Evolutionary conservation across 306 rosid species (phyloP).

Genomic region (Prunus kanzakura): DNA sequence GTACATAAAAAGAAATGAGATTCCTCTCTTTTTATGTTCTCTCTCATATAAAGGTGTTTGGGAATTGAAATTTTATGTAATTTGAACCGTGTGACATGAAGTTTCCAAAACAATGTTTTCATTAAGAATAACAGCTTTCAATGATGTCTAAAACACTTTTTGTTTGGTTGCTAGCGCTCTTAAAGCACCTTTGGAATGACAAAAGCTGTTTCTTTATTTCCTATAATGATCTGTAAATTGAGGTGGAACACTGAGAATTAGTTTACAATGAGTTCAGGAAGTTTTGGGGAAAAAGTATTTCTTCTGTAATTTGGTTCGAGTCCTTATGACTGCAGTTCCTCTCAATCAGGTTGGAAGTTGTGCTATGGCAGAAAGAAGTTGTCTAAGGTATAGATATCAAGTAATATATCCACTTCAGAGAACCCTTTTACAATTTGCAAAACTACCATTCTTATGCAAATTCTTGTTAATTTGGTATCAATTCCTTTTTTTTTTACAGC

Average conservation of each 20-base stretch:
- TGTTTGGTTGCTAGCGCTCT: neutral
- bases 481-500: conserved; percentile 26
- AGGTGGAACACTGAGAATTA: neutral
- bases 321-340: neutral
- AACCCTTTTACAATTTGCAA: neutral
- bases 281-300: neutral
- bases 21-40: neutral
- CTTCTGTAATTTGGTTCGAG: neutral
- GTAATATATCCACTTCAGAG: neutral
- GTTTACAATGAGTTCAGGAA: neutral
- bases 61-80: neutral
- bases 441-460: neutral
- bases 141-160: neutral
- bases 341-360: neutral
- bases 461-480: conserved; percentile 6
- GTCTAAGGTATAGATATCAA: neutral
- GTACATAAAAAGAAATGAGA: neutral
- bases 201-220: neutral
- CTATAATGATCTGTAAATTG: neutral
- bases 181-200: neutral
- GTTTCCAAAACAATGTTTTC: neutral
- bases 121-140: neutral
- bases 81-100: neutral
- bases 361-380: neutral
- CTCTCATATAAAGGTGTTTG: neutral